Conservation (phyloP, 148 eudicot genomes). For the Chenopodium formosanum region DNA sequence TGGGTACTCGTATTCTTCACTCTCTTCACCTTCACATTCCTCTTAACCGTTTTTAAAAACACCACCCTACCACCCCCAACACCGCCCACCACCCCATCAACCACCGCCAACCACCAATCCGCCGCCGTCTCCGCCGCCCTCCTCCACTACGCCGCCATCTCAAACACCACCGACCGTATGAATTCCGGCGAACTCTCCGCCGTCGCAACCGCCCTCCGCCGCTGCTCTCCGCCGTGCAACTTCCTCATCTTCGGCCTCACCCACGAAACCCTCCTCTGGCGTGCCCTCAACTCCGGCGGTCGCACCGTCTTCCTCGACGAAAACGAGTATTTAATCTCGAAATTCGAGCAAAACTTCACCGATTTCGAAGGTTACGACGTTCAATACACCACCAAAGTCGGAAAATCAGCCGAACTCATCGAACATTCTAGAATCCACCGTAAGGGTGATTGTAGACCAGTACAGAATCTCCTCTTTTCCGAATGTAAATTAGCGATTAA, state of each 20-base stretch:
- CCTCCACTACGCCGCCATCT: slow-evolving; percentile 59
- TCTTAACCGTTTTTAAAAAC: slow-evolving; percentile 40
- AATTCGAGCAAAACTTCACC: slow-evolving; percentile 47
- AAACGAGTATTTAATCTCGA: slow-evolving; percentile 42
- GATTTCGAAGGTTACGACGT: slow-evolving; percentile 79
- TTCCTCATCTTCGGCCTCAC: slow-evolving; percentile 82
- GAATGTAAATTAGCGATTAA: slow-evolving; percentile 73
- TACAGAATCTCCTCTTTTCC: slow-evolving; percentile 73
- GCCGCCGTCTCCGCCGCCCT: slow-evolving; percentile 52
- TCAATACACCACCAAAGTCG: slow-evolving; percentile 51
- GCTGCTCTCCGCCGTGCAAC: slow-evolving; percentile 44
- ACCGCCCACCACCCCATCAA: slow-evolving; percentile 21
- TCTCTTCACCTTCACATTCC: slow-evolving; percentile 41
- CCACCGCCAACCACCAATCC: slow-evolving; percentile 23
- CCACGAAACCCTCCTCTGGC: slow-evolving; percentile 84
- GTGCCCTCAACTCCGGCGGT: slow-evolving; percentile 53
- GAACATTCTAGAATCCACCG: slow-evolving; percentile 30
- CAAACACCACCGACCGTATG: slow-evolving; percentile 43
- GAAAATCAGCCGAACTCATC: slow-evolving; percentile 37
- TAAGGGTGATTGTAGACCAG: slow-evolving; percentile 50
- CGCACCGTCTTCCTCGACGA: slow-evolving; percentile 78
- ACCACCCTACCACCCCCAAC: slow-evolving; percentile 21
- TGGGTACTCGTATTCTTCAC: slow-evolving; percentile 40
- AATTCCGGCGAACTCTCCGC: slow-evolving; percentile 51
- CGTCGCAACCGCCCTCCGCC: slow-evolving; percentile 48